Conservation (phyloP, 1,284 basidiomycete species). For the Heliocybe sulcata region DNA sequence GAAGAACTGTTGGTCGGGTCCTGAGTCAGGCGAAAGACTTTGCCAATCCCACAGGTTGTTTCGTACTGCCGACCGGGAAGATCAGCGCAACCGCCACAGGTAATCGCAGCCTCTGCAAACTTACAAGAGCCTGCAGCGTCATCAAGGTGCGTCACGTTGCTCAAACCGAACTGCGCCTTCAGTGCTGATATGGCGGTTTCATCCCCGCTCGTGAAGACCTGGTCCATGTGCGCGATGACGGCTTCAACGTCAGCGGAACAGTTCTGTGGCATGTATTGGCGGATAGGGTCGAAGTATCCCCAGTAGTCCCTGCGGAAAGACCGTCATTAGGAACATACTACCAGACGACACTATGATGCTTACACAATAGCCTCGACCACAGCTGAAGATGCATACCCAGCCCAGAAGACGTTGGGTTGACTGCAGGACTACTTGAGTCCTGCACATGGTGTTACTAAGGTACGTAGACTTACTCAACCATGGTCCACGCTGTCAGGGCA, state of each 20-base stretch:
- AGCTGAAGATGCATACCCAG: conserved; percentile 64
- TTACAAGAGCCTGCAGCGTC: conserved; percentile 58
- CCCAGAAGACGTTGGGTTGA: conserved; percentile 58
- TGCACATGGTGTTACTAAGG: not conserved
- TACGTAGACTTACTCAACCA: conserved; percentile 44
- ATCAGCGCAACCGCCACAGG: not conserved
- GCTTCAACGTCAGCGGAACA: conserved; percentile 65
- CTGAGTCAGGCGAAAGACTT: conserved; percentile 37
- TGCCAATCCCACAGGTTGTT: conserved; percentile 54
- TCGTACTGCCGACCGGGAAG: conserved; percentile 32
- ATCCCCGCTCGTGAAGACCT: conserved; percentile 39
- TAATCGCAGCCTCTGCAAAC: conserved; percentile 9
- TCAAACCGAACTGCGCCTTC: conserved; percentile 54
- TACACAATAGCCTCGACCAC: conserved; percentile 64
- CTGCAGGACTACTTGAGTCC: conserved; percentile 24
- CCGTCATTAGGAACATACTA: not conserved
- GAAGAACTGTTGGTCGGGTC: conserved; percentile 39
- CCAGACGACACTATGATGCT: conserved; percentile 12
- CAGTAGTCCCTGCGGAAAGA: conserved; percentile 46
- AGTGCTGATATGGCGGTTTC: conserved; percentile 37
- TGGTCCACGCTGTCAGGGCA: conserved; percentile 63
- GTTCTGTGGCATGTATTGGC: conserved; percentile 62
- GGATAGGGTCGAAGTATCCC: conserved; percentile 66
- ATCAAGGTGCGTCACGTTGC: conserved; percentile 48
- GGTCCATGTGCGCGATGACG: conserved; percentile 58